Evolutionary conservation across 2,329 filamentous ascomycete genomes (phyloP), one percentile per base, ranked within the genome.

Genomic region (Xylaria digitata): DNA sequence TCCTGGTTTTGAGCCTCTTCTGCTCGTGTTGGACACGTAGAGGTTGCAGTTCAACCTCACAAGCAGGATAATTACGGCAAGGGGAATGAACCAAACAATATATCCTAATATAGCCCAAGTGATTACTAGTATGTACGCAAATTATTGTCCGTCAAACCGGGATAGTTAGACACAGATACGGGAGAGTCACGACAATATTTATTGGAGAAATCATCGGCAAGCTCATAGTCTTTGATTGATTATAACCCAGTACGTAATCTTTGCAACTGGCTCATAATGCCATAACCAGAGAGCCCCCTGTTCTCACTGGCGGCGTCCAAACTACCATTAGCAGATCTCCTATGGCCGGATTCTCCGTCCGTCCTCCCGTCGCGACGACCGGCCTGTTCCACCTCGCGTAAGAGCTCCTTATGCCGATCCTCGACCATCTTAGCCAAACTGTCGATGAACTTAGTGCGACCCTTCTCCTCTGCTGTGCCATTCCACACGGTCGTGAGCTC

Each of bases 381-480:
- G 71, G 76, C 73, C 71, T 82, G 81, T 64, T 87, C 85, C 71
- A 83, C 78, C 73, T 87, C 86, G 70, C 79, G 81, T 72, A 87
- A 73, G 63, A 89, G 74, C 64, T 86, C 85, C 70, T 81, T 80
- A 70, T 86, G 86, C 64, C 83, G 83, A 70, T 97, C 95, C 75
- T 97, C 94, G 1, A 97, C 92, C 79, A 93, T 86, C 82, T 89
- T 93, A 40, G 89, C 89, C 73, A 99, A 78, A 58, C 86, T 86
- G 70, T 98, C 95, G 19, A 99, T 90, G 76, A 97, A 94, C 74
- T 88, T 92, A 9, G 82, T 82, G 60, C 96, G 85, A 6, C 93
- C 93, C 80, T 92, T 96, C 78, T 98, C 96, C 81, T 99, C 96
- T 0, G 92, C 91, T 2, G 96, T 97, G n/a, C 94, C 94, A 77